Percentiles rank a stretch among this genome's conserved stretches.
phyloP scores from a whole-genome alignment of 2,329 filamentous ascomycete genomes.

The Emergomyces orientalis region DNA sequence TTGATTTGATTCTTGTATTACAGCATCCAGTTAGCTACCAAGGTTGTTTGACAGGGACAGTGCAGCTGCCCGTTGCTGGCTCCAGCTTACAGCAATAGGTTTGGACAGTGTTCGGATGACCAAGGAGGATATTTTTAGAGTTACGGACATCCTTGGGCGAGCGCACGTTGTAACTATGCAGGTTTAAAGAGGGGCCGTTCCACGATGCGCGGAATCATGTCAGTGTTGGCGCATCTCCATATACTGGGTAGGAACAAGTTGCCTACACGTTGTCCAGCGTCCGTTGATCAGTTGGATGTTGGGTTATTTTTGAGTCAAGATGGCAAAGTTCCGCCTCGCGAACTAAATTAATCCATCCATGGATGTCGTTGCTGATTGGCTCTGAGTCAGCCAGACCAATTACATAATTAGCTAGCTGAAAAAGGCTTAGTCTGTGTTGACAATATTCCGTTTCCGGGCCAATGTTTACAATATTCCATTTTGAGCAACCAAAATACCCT shows the following conservation, averaged over 20 bases:
- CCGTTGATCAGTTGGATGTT: neutral
- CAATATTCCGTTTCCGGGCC: constrained; percentile 13
- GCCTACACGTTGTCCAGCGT: neutral
- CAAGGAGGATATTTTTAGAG: constrained; percentile 57
- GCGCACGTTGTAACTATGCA: neutral
- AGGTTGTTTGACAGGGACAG: neutral
- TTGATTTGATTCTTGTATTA: constrained; percentile 54
- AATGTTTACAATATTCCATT: constrained; percentile 16
- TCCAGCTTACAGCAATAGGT: constrained; percentile 51
- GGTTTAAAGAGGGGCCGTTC: neutral
- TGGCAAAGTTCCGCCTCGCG: neutral
- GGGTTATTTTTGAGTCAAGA: neutral
- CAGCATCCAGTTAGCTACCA: constrained; percentile 4
- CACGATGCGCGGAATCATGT: neutral
- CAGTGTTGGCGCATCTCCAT: neutral
- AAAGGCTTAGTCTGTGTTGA: constrained; percentile 1
- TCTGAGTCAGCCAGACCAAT: neutral
- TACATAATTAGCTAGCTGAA: neutral
- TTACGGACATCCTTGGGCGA: constrained; percentile 47
- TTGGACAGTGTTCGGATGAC: constrained; percentile 58
- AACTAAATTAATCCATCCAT: neutral
- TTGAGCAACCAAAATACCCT: constrained; percentile 8
- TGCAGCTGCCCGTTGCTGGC: neutral
- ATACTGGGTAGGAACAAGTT: too few relatives aligned
- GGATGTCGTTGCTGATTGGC: neutral